A percentile compares a stretch with the other conserved stretches of the same genome.
phyloP scores from a whole-genome alignment of 1,284 basidiomycete species.

The Sanghuangporus baumii region DNA sequence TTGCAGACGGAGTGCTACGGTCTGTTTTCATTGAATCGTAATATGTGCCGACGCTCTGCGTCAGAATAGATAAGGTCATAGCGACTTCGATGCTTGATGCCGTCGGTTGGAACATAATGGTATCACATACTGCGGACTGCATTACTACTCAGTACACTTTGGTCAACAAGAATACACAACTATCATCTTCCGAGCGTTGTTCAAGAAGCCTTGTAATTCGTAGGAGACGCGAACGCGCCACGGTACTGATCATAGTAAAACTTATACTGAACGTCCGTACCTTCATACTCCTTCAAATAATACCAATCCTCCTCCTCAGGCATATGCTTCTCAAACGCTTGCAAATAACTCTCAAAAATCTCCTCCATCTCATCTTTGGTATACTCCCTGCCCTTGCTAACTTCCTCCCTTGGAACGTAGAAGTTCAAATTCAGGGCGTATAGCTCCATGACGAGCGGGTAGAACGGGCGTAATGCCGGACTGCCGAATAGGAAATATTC shows the following conservation, averaged over 20 bases:
- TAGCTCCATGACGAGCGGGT: neutral
- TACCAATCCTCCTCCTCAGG: neutral
- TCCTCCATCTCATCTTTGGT: slow-evolving; percentile 3
- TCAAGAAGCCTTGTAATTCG: neutral
- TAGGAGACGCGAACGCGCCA: neutral
- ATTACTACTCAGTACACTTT: neutral
- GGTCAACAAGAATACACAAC: neutral
- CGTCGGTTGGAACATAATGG: too few relatives aligned
- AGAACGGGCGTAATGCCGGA: neutral
- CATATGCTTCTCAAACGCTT: neutral
- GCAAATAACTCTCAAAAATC: slow-evolving; percentile 2
- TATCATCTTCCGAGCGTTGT: neutral
- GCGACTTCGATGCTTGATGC: too few relatives aligned
- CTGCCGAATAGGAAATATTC: neutral
- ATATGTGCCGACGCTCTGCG: too few relatives aligned
- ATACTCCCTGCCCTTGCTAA: neutral
- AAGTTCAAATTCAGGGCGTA: neutral
- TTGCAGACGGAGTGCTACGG: too few relatives aligned
- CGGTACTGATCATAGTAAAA: neutral
- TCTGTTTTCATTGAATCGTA: too few relatives aligned
- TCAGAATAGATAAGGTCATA: too few relatives aligned
- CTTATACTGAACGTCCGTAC: neutral
- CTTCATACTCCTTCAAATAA: slow-evolving; percentile 1
- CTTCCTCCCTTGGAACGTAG: neutral
- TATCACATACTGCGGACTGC: too few relatives aligned